These are phyloP conservation scores for Colletotrichum orbiculare DNA, from an alignment of 2,329 filamentous ascomycete genomes.

Conservation along the genomic window DNA sequence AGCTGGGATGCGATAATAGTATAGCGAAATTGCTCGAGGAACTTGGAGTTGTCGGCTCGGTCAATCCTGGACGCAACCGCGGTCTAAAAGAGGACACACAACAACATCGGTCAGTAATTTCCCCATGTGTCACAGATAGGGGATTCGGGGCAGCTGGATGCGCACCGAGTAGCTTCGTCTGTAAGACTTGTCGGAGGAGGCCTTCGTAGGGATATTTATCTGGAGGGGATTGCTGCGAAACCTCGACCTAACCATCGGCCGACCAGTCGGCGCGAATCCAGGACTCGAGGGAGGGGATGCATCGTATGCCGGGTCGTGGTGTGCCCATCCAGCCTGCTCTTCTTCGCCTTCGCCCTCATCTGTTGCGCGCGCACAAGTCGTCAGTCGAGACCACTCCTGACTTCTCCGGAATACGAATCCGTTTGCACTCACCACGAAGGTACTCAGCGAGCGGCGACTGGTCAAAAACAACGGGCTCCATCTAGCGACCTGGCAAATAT, in stretches of 20 bases:
- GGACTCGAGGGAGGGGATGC: constrained; percentile 61
- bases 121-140: constrained; percentile 38
- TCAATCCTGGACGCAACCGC: constrained; percentile 79
- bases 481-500: constrained; percentile 48
- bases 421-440: constrained; percentile 76
- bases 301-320: constrained; percentile 51
- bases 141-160: neutral
- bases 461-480: constrained; percentile 91
- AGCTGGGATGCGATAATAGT: constrained; percentile 92
- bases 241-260: constrained; percentile 63
- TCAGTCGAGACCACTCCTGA: constrained; percentile 37
- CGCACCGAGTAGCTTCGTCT: constrained; percentile 65
- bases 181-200: constrained; percentile 55
- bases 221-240: constrained; percentile 62
- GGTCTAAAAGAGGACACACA: constrained; percentile 56
- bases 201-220: constrained; percentile 53
- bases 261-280: constrained; percentile 67
- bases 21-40: constrained; percentile 93
- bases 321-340: constrained; percentile 59
- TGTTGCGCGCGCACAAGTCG: constrained; percentile 40
- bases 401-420: constrained; percentile 1
- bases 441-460: constrained; percentile 90
- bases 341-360: constrained; percentile 66
- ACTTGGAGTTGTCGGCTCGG: constrained; percentile 82
- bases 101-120: constrained; percentile 37